Base-by-base conservation (phyloP, 2,329 filamentous ascomycete genomes). In the Phaeoacremonium minimum region DNA sequence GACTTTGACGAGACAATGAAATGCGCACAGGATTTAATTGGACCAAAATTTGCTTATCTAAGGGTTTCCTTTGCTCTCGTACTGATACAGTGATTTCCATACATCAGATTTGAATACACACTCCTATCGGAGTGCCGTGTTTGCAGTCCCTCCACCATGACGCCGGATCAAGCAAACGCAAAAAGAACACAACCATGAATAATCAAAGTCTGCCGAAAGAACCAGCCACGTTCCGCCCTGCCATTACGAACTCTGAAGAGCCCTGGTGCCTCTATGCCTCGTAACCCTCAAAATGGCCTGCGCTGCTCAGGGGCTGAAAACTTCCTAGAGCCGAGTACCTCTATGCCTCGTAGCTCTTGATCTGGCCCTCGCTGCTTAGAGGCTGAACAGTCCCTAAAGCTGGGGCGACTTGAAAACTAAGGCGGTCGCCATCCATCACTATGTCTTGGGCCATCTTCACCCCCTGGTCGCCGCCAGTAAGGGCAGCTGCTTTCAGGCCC, bases 291-390 rank as follows among this genome's bases (percentile, higher is more conserved):
- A 77, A 63, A 37, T 69, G 67, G 5, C 73, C 72, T 37, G 72
- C 67, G 18, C 62, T 69, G 51, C 75, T 76, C 36, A 77, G 61
- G 12, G 77, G 75, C 47, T 75, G 73, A 35, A 77, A 64, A 7
- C 60, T 61, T 32, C 61, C 61, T 2, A 63, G n/a, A 35, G 34
- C 32, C 12, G 32, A 12, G 28, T 35, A 12, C 32, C 8, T 13
- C 46, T 61, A 79, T 37, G 71, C 68, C 52, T 80, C 75, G 44
- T 70, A 75, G 48, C 65, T 77, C 60, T 80, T 82, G 44, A 77
- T 63, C 37, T 69, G 67, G 5, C 73, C 72, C 38, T 72, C 67
- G 18, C 62, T 69, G 51, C 75, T 76, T 36, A 77, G 61, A 12
- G 77, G 75, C 47, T 75, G 73, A 35, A 77, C 65, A 7, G 60